A percentile compares a stretch with the other conserved stretches of the same genome.
These are phyloP conservation scores for Dactylellina cionopaga DNA, from an alignment of 2,329 filamentous ascomycete genomes.

Conservation along the genomic window DNA sequence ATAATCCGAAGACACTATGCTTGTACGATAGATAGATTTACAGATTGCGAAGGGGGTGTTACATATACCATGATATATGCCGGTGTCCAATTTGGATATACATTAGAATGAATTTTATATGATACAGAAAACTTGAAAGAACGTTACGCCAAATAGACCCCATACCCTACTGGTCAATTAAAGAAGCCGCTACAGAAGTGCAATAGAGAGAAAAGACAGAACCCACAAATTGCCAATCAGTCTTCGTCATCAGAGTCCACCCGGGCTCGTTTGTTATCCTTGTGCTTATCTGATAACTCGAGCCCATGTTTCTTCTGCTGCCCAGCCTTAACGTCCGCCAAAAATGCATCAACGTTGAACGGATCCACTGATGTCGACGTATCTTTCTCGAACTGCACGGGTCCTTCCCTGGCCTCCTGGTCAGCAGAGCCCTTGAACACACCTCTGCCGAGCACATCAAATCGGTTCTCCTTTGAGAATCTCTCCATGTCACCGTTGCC, in stretches of 20 bases:
- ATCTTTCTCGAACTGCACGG: constrained; percentile 87
- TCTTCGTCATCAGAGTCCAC: constrained; percentile 76
- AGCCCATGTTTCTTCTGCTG: constrained; percentile 80
- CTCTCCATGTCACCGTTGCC: constrained; percentile 85
- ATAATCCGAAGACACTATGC: too few relatives aligned
- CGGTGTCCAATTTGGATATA: constrained; percentile 18
- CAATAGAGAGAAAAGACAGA: background rate
- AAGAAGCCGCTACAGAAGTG: constrained; percentile 13
- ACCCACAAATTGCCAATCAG: constrained; percentile 63
- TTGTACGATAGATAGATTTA: background rate
- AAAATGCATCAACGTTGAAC: constrained; percentile 93
- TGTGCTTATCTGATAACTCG: constrained; percentile 68
- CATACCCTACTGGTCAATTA: background rate
- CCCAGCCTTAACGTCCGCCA: constrained; percentile 77
- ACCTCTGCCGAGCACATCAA: constrained; percentile 87
- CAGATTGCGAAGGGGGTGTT: background rate
- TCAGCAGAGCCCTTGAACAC: constrained; percentile 89
- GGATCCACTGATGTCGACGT: constrained; percentile 70
- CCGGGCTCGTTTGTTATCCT: constrained; percentile 58
- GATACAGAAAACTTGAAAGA: constrained; percentile 11
- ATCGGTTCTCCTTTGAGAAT: constrained; percentile 85
- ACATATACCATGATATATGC: background rate
- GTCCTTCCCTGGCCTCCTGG: constrained; percentile 85
- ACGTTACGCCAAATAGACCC: constrained; percentile 20
- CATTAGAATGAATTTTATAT: constrained; percentile 23